Evolutionary conservation across 306 rosid genomes (phyloP).

Genomic region (Malus orientalis): DNA sequence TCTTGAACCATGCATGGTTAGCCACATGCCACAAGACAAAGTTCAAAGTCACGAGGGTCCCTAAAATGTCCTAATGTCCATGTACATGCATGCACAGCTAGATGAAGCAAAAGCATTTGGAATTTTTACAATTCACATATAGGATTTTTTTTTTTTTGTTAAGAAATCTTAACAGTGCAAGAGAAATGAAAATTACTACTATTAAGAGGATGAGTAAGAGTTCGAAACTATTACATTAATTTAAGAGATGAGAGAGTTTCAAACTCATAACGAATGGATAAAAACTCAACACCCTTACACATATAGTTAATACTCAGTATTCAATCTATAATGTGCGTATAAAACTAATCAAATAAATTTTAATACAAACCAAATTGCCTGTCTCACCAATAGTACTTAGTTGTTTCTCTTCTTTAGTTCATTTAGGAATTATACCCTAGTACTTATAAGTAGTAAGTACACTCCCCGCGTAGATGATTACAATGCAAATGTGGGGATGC

Average conservation of each 20-base stretch:
- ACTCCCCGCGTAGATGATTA: neutral
- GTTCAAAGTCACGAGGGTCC: neutral
- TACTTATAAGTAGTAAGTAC: neutral
- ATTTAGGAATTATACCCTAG: neutral
- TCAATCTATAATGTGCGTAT: neutral
- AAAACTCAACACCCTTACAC: too few species aligned
- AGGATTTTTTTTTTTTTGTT: too few species aligned
- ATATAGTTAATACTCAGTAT: neutral
- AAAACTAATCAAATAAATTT: too few species aligned
- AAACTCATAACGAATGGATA: too few species aligned
- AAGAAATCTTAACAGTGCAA: too few species aligned
- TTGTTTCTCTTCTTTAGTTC: neutral
- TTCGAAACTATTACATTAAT: too few species aligned
- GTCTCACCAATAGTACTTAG: neutral
- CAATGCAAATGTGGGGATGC: neutral
- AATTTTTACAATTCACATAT: neutral
- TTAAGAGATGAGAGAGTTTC: too few species aligned
- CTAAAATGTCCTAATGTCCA: neutral
- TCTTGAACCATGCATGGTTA: neutral
- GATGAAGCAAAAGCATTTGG: neutral
- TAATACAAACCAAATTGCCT: neutral
- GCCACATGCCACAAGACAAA: neutral
- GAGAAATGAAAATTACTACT: too few species aligned
- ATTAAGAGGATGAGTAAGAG: too few species aligned
- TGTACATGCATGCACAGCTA: neutral